Evolutionary conservation across 805 yeast genomes (phyloP), one percentile per base, ranked within the genome.

Genomic region (Naumovozyma dairenensis): DNA sequence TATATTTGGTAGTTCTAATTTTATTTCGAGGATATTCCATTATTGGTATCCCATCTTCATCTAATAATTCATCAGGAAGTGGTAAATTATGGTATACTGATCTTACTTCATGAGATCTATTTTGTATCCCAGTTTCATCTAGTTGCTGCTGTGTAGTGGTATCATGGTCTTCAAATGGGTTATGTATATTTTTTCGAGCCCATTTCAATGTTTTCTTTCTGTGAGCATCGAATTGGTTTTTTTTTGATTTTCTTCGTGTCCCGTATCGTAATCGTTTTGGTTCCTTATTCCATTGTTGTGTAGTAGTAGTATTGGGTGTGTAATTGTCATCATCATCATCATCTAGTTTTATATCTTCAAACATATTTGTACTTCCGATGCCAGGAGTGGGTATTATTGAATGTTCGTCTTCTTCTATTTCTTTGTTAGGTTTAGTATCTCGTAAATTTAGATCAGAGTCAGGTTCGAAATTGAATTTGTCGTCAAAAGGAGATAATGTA

Each of bases 1-100:
- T 89, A 60, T 89, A 89, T 63, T 85, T 89, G 2, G 98, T 85
- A 0, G 97, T 87, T 63, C 96, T 76, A 45, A 92, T 84, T 56
- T 92, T 89, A 65, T 89, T 89, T 40, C 96, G 70, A 12, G 93
- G 74, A 51, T 81, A 89, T 10, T 57, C 51, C 1, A 66, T 63
- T 12, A 49, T 51, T 2, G 92, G 82, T 21, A 69, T 65, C 9
- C 79, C 78, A 2, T 77, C 69, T 49, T 74, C 76, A 42, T 77
- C 78, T 15, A 73, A 32, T 53, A 66, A 57, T 17, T 70, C 69
- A 16, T 66, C 71, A 0, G 92, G 86, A 15, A 81, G 53, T 2
- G 67, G 65, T 43, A 70, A 45, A 51, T 81, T 81, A 61, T 76
- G 70, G 37, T 68, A 78, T 5, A 80, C 58, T 2, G 70, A 53